Evolutionary conservation across 805 yeast species (phyloP), one percentile per base, ranked within the genome.

Genomic region (Starmerella etchellsii): DNA sequence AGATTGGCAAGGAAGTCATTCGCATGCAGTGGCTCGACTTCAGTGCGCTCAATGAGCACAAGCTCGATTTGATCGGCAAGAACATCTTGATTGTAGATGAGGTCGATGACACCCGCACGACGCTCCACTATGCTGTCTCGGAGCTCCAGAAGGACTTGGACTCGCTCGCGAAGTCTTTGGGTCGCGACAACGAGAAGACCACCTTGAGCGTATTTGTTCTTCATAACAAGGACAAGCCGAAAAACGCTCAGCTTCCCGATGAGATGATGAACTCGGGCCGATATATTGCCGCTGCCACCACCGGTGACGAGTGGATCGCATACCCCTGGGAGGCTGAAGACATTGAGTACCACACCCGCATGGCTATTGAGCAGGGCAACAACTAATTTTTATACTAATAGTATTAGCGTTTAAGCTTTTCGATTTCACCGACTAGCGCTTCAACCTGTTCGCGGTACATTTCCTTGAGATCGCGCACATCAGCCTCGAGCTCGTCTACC

Each of bases 21-120:
- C 74, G 93, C 59, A 83, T 93, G 20, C 94, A 83, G 64, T 83
- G 94, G 94, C 70, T 83, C 35, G 94, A 83, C 57, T 81, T 82
- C 61, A 77, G 81, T 49, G 73, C 81, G 36, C 65, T 81, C 39
- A 70, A 68, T 37, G 68, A 74, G 60, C 82, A 77, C 61, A 74
- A 78, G 50, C 81, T 78, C 50, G 76, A 82, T 35, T 67, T 83
- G 47, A 77, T 83, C 43, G 94, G 93, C 52, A 83, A 82, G 62
- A 77, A 76, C 57, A 69, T 83, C 29, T 63, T 83, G 50, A 81
- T 83, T 53, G 91, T 83, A 27, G 94, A 83, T 60, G 94, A 83
- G 64, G 94, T 83, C 35, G 94, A 83, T 60, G 94, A 83, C 58
- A 81, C 94, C 20, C 78, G 94, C 68, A 83, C 94, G 39, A 83